A percentile compares a stretch with the other conserved stretches of the same genome.
These are phyloP conservation scores for Peronospora belbahrii DNA, from an alignment of 352 stramenopile species.

Conservation along the genomic window DNA sequence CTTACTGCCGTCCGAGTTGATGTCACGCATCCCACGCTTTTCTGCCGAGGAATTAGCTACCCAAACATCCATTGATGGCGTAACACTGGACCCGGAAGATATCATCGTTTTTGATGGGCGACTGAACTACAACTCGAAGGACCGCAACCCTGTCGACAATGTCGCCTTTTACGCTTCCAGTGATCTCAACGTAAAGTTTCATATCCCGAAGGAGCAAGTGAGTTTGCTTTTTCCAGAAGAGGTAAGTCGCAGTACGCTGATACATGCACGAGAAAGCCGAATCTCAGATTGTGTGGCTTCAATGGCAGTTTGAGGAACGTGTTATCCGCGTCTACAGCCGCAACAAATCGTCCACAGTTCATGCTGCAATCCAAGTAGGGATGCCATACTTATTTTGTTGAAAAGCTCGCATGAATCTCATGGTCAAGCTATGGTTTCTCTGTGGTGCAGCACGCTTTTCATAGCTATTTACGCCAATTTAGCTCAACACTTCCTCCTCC, in stretches of 20 bases:
- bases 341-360: constrained; percentile 36
- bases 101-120: constrained; percentile 74
- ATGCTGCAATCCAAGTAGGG: constrained; percentile 53
- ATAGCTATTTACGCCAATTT: constrained; percentile 49
- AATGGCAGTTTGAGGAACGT: constrained; percentile 67
- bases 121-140: constrained; percentile 81
- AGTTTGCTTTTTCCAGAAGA: constrained; percentile 78
- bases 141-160: constrained; percentile 78
- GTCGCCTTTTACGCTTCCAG: constrained; percentile 78
- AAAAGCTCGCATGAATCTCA: neutral
- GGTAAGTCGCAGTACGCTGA: constrained; percentile 19
- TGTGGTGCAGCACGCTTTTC: constrained; percentile 44
- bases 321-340: constrained; percentile 74
- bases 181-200: constrained; percentile 52
- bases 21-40: constrained; percentile 39
- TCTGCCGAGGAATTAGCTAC: constrained; percentile 54
- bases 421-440: neutral
- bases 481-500: constrained; percentile 54
- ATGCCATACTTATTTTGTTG: neutral
- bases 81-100: constrained; percentile 51
- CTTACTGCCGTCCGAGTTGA: constrained; percentile 51
- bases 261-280: neutral
- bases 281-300: neutral
- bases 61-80: constrained; percentile 32
- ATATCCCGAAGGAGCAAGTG: constrained; percentile 75